Conservation (phyloP, 495 filamentous ascomycete genomes). For the Staphylotrichum longicolle region DNA sequence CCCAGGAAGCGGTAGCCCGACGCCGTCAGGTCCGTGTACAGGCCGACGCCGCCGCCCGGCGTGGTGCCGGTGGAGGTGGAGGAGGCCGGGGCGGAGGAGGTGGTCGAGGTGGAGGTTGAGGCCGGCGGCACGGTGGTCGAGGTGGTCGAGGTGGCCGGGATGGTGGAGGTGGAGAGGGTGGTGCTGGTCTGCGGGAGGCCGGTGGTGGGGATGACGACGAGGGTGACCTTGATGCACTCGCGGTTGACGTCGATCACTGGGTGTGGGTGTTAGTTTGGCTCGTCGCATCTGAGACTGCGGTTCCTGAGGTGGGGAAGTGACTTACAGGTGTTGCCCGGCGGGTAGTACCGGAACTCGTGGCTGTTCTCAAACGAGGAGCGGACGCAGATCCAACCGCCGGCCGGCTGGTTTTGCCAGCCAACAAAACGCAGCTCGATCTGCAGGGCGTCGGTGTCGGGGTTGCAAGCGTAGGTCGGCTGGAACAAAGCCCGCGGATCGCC, state of each 20-base stretch:
- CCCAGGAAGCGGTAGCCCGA: conserved; percentile 31
- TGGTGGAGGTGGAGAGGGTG: conserved; percentile 6
- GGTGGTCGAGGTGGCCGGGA: conserved; percentile 6
- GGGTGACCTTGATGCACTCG: conserved; percentile 40
- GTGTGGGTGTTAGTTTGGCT: not conserved
- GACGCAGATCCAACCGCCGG: conserved; percentile 45
- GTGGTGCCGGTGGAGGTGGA: conserved; percentile 11
- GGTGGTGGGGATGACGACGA: conserved; percentile 29
- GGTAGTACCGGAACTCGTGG: conserved; percentile 49
- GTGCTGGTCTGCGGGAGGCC: conserved; percentile 7
- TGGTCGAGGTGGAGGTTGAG: not conserved
- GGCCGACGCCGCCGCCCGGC: not conserved
- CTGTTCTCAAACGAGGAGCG: conserved; percentile 38
- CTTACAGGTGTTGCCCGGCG: conserved; percentile 46
- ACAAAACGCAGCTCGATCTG: conserved; percentile 46
- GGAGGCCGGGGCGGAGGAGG: conserved; percentile 13
- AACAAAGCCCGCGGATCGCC: conserved; percentile 48
- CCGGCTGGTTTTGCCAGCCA: conserved; percentile 31
- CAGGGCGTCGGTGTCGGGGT: conserved; percentile 46
- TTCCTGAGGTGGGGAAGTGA: not conserved
- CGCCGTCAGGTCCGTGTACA: conserved; percentile 29
- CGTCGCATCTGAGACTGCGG: not conserved
- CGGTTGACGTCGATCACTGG: conserved; percentile 37
- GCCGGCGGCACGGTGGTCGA: not conserved
- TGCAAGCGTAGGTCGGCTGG: conserved; percentile 49